Conservation (phyloP, 257 asterid species). For the Solanum medicagineum region DNA sequence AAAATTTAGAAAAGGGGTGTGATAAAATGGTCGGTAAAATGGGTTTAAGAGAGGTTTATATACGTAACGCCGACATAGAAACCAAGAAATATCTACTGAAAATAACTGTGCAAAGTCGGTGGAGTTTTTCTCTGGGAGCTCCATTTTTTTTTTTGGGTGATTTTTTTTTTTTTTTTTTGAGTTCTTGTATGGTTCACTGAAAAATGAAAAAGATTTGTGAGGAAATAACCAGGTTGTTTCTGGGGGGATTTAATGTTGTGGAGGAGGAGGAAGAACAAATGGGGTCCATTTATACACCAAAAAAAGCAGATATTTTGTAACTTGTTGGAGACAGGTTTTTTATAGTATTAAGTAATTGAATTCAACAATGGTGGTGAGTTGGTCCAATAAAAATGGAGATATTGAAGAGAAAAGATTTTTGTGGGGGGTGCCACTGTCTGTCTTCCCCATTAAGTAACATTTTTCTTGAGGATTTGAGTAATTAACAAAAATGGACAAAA, state of each 20-base stretch:
- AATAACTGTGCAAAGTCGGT: slow-evolving; percentile 36
- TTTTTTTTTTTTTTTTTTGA: neutral
- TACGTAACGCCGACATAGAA: slow-evolving; percentile 26
- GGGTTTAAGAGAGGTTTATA: slow-evolving; percentile 20
- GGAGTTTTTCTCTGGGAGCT: slow-evolving; percentile 12
- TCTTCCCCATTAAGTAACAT: slow-evolving; percentile 16
- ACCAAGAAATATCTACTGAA: slow-evolving; percentile 12
- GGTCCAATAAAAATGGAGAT: neutral
- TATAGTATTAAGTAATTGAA: neutral
- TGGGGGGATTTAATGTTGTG: neutral
- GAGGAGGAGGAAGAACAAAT: neutral
- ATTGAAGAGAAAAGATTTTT: neutral
- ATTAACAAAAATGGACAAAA: neutral
- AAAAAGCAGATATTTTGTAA: neutral
- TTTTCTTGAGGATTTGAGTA: neutral
- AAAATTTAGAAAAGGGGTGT: neutral
- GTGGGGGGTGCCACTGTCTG: neutral
- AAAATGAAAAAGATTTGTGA: neutral
- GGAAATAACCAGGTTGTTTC: neutral
- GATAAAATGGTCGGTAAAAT: slow-evolving; percentile 10
- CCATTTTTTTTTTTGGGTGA: neutral
- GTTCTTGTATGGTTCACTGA: neutral
- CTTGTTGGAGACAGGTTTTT: neutral
- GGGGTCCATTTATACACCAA: neutral
- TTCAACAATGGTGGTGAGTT: neutral